Base-by-base conservation (phyloP, 2,329 filamentous ascomycete genomes). In the Emydomyces testavorans region DNA sequence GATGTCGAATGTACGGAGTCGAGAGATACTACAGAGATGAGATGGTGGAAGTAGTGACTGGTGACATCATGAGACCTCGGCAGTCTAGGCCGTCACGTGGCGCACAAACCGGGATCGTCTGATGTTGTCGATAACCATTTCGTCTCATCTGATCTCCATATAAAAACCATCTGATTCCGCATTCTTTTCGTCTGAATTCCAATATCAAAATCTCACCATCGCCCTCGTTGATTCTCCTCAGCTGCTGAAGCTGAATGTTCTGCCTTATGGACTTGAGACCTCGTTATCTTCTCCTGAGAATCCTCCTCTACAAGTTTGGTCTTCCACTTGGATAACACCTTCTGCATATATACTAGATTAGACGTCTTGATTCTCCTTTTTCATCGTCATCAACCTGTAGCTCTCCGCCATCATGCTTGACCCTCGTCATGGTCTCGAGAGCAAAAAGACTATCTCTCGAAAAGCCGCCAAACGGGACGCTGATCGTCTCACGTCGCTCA, bases 371-470 rank as follows among this genome's bases (percentile, higher is more conserved):
- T n/a, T n/a, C n/a, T n/a, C n/a, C n/a, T n/a, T n/a, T n/a, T n/a
- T n/a, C n/a, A n/a, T 24, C 36, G 15, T 20, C 28, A 5, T n/a
- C 23, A 13, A 18, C 15, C 20, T 18, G 6, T 13, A 23, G 18
- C 8, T 7, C 13, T 15, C 39, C 24, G 26, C 31, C 58, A 67
- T 24, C 45, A 72, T 72, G 70, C 69, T 67, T 38, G 69, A 72
- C 55, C 62, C 71, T 46, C 65, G 77, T 54, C 73, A 77, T 58
- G 77, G 76, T 48, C 72, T 80, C 32, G 78, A 81, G 68, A 78
- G 76, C 66, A 71, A 74, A 61, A 82, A 82, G 67, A 82, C 78
- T 16, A 66, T 77, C 39, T 82, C 79, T 45, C 75, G 75, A 57
- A 81, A 81, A 59, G 47, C 52, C 6, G 16, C n/a, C 48, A 51